These are phyloP conservation scores for Calvatia gigantea DNA, from an alignment of 768 basidiomycete genomes.

Conservation along the genomic window DNA sequence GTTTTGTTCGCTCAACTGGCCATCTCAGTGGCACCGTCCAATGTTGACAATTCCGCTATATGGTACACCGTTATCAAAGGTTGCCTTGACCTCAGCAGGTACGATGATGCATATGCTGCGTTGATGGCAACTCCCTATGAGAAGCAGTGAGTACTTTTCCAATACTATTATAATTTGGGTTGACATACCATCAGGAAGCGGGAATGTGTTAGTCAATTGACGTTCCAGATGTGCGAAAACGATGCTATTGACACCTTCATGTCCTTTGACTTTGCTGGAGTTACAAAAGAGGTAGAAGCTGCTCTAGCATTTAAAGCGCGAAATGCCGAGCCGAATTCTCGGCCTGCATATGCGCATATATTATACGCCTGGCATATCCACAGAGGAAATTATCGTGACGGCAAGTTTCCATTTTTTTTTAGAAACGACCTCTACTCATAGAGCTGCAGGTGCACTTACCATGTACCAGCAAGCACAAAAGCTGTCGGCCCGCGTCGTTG, in stretches of 20 bases:
- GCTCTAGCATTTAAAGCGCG: constrained; percentile 90
- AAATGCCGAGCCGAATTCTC: constrained; percentile 84
- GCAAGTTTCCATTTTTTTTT: constrained; percentile 42
- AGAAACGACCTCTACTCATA: constrained; percentile 3
- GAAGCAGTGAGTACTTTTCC: constrained; percentile 59
- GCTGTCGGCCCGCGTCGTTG: constrained; percentile 53
- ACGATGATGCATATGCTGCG: constrained; percentile 85
- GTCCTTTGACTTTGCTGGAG: constrained; percentile 78
- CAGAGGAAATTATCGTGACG: constrained; percentile 87
- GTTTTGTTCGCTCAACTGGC: constrained; percentile 77
- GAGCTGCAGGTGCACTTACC: constrained; percentile 68
- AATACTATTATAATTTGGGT: constrained; percentile 5
- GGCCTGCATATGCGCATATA: constrained; percentile 85
- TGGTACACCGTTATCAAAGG: constrained; percentile 82
- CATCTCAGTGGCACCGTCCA: constrained; percentile 59
- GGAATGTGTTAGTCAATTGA: constrained; percentile 77
- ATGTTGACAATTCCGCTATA: constrained; percentile 57
- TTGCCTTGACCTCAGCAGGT: constrained; percentile 65
- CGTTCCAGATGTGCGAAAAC: constrained; percentile 91
- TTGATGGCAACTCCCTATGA: constrained; percentile 73
- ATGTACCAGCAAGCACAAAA: constrained; percentile 94
- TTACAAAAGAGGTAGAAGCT: constrained; percentile 84
- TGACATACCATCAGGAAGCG: constrained; percentile 53
- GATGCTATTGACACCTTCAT: constrained; percentile 76
- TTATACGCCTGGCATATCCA: constrained; percentile 92